Evolutionary conservation across 306 rosid species (phyloP), one percentile per base, ranked within the genome.

Genomic region (Vigna nakashimae): DNA sequence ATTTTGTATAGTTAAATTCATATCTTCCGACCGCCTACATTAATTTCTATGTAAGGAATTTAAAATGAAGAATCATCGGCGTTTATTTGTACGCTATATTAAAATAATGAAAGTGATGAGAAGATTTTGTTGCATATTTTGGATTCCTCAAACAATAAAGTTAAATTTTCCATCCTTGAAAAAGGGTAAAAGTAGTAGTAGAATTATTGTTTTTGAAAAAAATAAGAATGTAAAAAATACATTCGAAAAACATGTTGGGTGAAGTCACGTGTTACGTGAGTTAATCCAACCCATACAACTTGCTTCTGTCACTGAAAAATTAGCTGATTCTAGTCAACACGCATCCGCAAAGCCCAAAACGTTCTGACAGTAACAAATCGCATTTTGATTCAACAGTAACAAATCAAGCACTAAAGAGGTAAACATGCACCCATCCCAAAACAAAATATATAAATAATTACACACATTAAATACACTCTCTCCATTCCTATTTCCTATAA

Each of bases 241-340:
- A 30, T 2, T 4, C 3, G 6, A 16, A 38, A 66, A 45, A 12
- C 53, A 43, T 0, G 10, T 20, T 6, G 58, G 40, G 22, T 46
- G 13, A 46, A 68, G 73, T 30, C 43, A 68, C 73, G 43, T 9
- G 73, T 68, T 48, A 32, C 7, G 43, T 59, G 58, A 9, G 43
- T 68, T 38, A 28, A 17, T 69, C 59, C 16, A 45, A 48, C 30
- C 60, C 30, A 53, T 3, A 0, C 6, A 15, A 46, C 36, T 62
- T 62, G 67, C 67, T 15, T 62, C 20, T 62, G 16, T 63, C 36
- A 32, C 24, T 60, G 0, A 60, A 59, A 14, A 60, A 60, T 15
- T 16, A 15, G 14, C 4, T 2, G 14, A 43, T 64, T 28, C 15
- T 2, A 17, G 69, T 72, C 73, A 72, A 52, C 65, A 63, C 57